These are phyloP conservation scores for Penicillium sp. DNA, from an alignment of 2,329 filamentous ascomycete species.

Conservation along the genomic window DNA sequence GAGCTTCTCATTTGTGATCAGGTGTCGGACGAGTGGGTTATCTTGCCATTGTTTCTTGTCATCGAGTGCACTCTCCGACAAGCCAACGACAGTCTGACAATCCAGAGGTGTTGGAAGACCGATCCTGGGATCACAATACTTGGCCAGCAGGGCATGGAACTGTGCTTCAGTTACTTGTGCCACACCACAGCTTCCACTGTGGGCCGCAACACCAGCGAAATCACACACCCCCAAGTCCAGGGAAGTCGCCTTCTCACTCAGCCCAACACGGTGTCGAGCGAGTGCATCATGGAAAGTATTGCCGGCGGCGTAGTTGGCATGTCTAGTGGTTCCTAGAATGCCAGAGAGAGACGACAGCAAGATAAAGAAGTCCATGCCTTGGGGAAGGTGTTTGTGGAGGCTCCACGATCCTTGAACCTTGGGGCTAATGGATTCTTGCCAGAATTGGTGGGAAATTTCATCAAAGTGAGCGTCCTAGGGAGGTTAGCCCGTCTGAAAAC, in stretches of 20 bases:
- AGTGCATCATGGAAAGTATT: conserved; percentile 42
- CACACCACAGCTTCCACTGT: neutral
- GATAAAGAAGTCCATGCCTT: conserved; percentile 44
- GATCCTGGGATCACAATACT: neutral
- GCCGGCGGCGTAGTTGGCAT: conserved; percentile 47
- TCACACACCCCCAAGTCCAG: conserved; percentile 26
- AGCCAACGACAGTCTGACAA: conserved; percentile 1
- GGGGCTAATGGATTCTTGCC: conserved; percentile 26
- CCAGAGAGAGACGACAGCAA: conserved; percentile 44
- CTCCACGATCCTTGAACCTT: conserved; percentile 30
- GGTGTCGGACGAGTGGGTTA: neutral
- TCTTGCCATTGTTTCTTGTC: conserved; percentile 2
- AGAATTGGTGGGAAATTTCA: conserved; percentile 34
- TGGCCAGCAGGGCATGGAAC: conserved; percentile 17
- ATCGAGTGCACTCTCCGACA: neutral
- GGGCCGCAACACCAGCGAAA: neutral
- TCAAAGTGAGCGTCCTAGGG: conserved; percentile 29
- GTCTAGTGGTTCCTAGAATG: conserved; percentile 46
- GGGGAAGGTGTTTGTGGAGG: conserved; percentile 22
- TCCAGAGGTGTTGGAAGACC: neutral
- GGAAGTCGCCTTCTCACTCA: conserved; percentile 19
- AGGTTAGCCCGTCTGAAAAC: neutral
- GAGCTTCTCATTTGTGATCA: neutral
- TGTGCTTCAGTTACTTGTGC: conserved; percentile 14
- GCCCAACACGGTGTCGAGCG: conserved; percentile 28